A percentile compares a stretch with the other conserved stretches of the same genome.
These are phyloP conservation scores for Ceratobasidium sp. DNA, from an alignment of 1,284 basidiomycete species.

Conservation along the genomic window DNA sequence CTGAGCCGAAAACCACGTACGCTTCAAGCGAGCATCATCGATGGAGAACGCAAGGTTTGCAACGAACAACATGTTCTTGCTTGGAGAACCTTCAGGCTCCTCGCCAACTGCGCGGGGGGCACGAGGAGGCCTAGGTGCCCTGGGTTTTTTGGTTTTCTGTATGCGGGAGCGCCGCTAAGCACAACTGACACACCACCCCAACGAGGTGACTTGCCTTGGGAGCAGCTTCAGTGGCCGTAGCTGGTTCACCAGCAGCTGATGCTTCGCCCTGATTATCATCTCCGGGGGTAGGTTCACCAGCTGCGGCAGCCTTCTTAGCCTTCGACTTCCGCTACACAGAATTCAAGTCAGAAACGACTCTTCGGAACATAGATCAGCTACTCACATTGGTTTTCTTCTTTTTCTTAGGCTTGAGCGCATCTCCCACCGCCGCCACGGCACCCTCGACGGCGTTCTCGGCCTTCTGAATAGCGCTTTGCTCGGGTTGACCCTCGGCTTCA, in stretches of 20 bases:
- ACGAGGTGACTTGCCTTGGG: conserved; percentile 37
- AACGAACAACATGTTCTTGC: conserved; percentile 90
- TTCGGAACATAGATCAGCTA: conserved; percentile 50
- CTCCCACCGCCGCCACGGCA: conserved; percentile 65
- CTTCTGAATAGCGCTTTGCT: conserved; percentile 50
- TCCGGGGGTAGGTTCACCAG: conserved; percentile 58
- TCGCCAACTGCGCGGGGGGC: conserved; percentile 76
- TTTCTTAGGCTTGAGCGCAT: conserved; percentile 81
- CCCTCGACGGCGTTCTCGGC: conserved; percentile 67
- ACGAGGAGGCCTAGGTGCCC: conserved; percentile 73
- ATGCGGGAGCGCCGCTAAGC: conserved; percentile 49
- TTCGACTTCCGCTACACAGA: conserved; percentile 60
- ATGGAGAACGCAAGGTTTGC: conserved; percentile 95
- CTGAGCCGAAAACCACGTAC: conserved; percentile 7
- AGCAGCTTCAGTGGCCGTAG: conserved; percentile 41
- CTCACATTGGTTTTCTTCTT: conserved; percentile 82
- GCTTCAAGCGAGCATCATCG: conserved; percentile 70
- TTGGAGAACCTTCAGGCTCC: conserved; percentile 83
- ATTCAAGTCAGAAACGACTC: conserved; percentile 40
- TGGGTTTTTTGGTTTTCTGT: conserved; percentile 65
- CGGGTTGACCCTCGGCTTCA: conserved; percentile 81
- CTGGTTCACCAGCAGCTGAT: conserved; percentile 36
- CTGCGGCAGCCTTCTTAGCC: conserved; percentile 57
- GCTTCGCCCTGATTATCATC: conserved; percentile 53
- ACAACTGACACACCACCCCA: neutral